phyloP scores from a whole-genome alignment of 352 stramenopile genomes.

The Phytophthora boehmeriae region DNA sequence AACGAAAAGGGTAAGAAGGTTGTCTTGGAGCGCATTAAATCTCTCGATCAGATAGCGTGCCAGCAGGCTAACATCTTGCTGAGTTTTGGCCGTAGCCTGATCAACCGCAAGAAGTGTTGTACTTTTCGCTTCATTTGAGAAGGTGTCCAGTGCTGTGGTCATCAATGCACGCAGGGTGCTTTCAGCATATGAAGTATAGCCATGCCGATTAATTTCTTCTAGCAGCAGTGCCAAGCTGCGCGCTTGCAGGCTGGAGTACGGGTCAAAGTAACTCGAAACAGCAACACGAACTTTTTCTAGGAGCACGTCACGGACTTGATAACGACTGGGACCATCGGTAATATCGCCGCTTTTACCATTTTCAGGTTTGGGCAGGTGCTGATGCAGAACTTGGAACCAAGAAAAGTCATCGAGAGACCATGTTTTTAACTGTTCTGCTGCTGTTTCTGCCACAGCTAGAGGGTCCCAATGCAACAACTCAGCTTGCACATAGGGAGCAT shows the following conservation, averaged over 20 bases:
- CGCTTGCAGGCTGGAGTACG: conserved; percentile 60
- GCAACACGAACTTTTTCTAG: conserved; percentile 43
- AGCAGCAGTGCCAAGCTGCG: conserved; percentile 55
- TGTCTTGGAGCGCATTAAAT: conserved; percentile 67
- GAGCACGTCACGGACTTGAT: conserved; percentile 62
- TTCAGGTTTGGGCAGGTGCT: conserved; percentile 28
- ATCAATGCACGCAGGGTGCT: conserved; percentile 36
- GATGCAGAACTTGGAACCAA: conserved; percentile 58
- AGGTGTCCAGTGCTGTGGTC: conserved; percentile 25
- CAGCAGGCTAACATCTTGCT: conserved; percentile 26
- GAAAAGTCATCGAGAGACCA: conserved; percentile 50
- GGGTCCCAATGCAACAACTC: conserved; percentile 77
- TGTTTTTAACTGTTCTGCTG: conserved; percentile 6
- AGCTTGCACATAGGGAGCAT: conserved; percentile 62
- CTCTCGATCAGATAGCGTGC: conserved; percentile 46
- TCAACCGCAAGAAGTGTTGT: conserved; percentile 49
- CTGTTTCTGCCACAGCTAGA: conserved; percentile 36
- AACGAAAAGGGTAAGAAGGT: conserved; percentile 70
- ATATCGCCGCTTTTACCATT: not conserved
- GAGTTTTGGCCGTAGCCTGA: conserved; percentile 12
- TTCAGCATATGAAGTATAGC: conserved; percentile 34
- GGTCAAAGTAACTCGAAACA: conserved; percentile 54
- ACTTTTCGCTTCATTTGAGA: conserved; percentile 47
- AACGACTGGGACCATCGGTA: conserved; percentile 37
- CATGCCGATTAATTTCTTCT: conserved; percentile 50